Conservation (phyloP, 441 rosid species). For the Kokia cookei region DNA sequence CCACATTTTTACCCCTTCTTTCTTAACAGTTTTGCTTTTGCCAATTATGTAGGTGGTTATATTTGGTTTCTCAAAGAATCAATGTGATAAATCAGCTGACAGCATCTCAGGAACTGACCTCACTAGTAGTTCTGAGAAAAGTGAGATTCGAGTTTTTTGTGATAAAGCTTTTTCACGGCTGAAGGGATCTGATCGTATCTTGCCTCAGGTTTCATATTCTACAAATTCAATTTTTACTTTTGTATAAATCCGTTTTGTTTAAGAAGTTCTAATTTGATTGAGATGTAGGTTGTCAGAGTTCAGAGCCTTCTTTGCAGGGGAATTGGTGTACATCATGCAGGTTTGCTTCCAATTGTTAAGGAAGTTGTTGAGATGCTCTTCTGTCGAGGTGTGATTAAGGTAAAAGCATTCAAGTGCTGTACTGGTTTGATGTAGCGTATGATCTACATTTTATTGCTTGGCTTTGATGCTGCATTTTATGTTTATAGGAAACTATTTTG, state of each 20-base stretch:
- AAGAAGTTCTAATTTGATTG: conserved; percentile 17
- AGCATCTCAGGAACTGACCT: conserved; percentile 69
- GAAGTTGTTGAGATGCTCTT: conserved; percentile 99
- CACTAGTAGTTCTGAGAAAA: conserved; percentile 82
- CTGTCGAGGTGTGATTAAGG: conserved; percentile 98
- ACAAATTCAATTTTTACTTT: not conserved
- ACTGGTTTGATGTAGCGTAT: not conserved
- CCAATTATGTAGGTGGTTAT: conserved; percentile 59
- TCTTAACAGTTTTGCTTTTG: conserved; percentile 6
- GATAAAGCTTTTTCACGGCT: conserved; percentile 95
- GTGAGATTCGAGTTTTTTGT: conserved; percentile 85
- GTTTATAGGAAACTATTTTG: not conserved
- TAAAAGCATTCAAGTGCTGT: conserved; percentile 9
- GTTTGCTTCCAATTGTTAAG: conserved; percentile 98
- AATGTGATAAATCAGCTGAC: conserved; percentile 91
- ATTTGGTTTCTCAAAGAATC: conserved; percentile 96
- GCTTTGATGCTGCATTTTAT: conserved; percentile 1
- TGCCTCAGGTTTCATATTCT: conserved; percentile 75
- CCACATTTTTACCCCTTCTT: not conserved
- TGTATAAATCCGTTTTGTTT: conserved; percentile 7
- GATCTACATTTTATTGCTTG: not conserved
- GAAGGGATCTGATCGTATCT: conserved; percentile 92
- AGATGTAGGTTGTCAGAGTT: conserved; percentile 77
- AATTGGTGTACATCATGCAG: conserved; percentile 98
- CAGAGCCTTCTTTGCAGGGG: conserved; percentile 89